A percentile compares a stretch with the other conserved stretches of the same genome.
phyloP scores from a whole-genome alignment of 2,329 filamentous ascomycete species.

The Aurifilum marmelostoma region DNA sequence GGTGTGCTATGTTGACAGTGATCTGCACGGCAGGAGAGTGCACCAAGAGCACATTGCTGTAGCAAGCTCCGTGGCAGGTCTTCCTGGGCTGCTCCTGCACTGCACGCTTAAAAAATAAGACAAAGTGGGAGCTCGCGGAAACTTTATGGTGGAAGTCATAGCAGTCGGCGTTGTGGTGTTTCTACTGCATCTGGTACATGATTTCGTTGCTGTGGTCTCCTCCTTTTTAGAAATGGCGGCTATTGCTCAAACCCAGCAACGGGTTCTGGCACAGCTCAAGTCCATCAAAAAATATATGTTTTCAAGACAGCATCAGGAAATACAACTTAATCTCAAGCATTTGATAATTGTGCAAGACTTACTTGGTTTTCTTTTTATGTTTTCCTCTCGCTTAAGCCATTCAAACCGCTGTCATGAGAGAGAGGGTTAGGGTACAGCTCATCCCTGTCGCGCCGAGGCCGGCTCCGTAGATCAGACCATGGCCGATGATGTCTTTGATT shows the following conservation, averaged over 20 bases:
- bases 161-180: neutral
- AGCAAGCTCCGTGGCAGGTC: neutral
- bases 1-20: neutral
- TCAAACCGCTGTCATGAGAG: neutral
- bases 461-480: slow-evolving; percentile 20
- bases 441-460: slow-evolving; percentile 13
- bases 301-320: neutral
- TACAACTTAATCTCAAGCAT: neutral
- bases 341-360: neutral
- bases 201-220: neutral
- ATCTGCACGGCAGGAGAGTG: neutral
- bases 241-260: neutral
- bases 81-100: neutral
- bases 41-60: neutral
- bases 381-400: neutral
- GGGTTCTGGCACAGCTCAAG: neutral
- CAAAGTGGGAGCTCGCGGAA: neutral
- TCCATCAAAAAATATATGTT: slow-evolving; percentile 4
- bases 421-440: slow-evolving; percentile 8
- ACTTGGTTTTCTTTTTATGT: neutral
- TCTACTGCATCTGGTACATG: slow-evolving; percentile 1
- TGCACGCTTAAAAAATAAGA: neutral
- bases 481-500: slow-evolving; percentile 24
- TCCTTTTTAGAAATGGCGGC: neutral
- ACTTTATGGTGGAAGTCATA: neutral